phyloP scores from a whole-genome alignment of 1,284 basidiomycete genomes.

The Cutaneotrichosporon sp. region DNA sequence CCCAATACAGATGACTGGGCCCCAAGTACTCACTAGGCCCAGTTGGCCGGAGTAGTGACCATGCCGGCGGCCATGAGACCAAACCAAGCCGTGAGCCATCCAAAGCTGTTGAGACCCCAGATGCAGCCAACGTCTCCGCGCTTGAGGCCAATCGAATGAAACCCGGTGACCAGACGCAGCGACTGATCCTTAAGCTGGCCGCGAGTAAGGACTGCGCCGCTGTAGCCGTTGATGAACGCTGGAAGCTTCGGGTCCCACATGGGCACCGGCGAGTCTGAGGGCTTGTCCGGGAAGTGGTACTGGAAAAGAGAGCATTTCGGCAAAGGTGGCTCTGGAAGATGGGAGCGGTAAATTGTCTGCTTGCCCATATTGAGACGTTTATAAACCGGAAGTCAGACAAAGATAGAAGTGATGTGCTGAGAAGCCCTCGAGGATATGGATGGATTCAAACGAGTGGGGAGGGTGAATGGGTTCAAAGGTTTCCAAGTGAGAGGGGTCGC shows the following conservation, averaged over 20 bases:
- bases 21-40: constrained; percentile 40
- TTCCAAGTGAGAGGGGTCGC: too few relatives aligned
- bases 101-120: constrained; percentile 54
- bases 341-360: neutral
- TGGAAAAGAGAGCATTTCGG: neutral
- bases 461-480: too few relatives aligned
- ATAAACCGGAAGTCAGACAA: too few relatives aligned
- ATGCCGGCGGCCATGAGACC: constrained; percentile 50
- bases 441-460: too few relatives aligned
- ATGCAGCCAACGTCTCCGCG: constrained; percentile 36
- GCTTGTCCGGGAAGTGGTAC: constrained; percentile 5
- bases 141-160: constrained; percentile 40
- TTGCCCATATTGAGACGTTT: neutral
- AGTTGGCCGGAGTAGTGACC: constrained; percentile 38
- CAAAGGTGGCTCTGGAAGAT: neutral
- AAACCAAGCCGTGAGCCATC: constrained; percentile 59
- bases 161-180: constrained; percentile 55
- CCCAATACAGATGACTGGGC: too few relatives aligned
- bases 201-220: constrained; percentile 57
- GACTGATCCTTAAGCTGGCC: constrained; percentile 55
- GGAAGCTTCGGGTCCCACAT: constrained; percentile 23
- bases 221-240: constrained; percentile 59
- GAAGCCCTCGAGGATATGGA: too few relatives aligned
- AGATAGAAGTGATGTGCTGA: too few relatives aligned
- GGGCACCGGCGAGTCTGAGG: constrained; percentile 24